Evolutionary conservation across 331 rosid genomes (phyloP).

Genomic region (Prunus yedoensis): DNA sequence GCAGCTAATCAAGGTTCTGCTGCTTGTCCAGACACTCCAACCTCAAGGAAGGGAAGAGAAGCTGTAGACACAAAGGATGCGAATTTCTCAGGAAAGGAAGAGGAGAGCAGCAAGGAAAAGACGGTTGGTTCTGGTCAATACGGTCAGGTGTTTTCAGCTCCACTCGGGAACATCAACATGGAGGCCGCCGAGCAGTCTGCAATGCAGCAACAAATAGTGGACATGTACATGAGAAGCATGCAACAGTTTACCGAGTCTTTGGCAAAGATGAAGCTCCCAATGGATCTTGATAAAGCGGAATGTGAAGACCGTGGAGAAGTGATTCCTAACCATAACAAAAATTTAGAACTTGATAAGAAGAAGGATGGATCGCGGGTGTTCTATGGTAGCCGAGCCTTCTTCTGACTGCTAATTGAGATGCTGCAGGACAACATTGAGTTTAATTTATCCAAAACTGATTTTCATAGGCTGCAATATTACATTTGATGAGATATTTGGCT

Average conservation of each 20-base stretch:
- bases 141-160: slow-evolving; percentile 62
- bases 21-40: slow-evolving; percentile 62
- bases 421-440: slow-evolving; percentile 8
- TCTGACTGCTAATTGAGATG: slow-evolving; percentile 43
- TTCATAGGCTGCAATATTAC: background rate
- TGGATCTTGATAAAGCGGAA: slow-evolving; percentile 64
- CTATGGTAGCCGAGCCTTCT: slow-evolving; percentile 84
- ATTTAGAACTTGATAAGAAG: slow-evolving; percentile 51
- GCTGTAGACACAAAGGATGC: slow-evolving; percentile 38
- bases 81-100: slow-evolving; percentile 41
- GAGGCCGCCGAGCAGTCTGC: slow-evolving; percentile 81
- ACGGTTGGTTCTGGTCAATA: slow-evolving; percentile 36
- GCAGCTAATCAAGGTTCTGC: slow-evolving; percentile 33
- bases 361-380: slow-evolving; percentile 84
- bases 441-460: background rate
- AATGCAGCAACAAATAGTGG: slow-evolving; percentile 86
- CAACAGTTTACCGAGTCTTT: slow-evolving; percentile 81
- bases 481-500: background rate
- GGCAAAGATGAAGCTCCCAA: slow-evolving; percentile 88
- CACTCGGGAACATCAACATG: slow-evolving; percentile 61
- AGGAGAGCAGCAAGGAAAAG: slow-evolving; percentile 25
- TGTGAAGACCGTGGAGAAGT: slow-evolving; percentile 43
- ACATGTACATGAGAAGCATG: slow-evolving; percentile 92
- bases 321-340: slow-evolving; percentile 43
- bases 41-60: slow-evolving; percentile 60